A percentile compares a stretch with the other conserved stretches of the same genome.
phyloP scores from a whole-genome alignment of 164 flowering plant genomes.

The Piper longum region DNA sequence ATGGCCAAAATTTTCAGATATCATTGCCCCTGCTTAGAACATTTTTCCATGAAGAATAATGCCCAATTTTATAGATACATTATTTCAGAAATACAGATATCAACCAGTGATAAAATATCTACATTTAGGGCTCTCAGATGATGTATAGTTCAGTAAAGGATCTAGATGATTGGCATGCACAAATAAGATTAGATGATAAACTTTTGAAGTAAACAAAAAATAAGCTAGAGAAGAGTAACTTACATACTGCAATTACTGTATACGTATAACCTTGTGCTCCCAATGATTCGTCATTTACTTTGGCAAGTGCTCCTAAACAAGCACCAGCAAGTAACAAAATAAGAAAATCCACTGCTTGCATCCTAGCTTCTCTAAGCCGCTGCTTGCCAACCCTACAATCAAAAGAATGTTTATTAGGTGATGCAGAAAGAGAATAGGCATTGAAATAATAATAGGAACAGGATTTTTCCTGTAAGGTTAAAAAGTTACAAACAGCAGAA shows the following conservation, averaged over 20 bases:
- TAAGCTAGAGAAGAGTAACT: not conserved
- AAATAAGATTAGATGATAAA: not conserved
- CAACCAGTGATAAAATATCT: too few species aligned
- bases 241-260: constrained; percentile 57
- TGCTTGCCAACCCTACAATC: constrained; percentile 73
- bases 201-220: not conserved
- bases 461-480: not conserved
- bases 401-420: not conserved
- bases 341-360: constrained; percentile 73
- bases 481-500: too few species aligned
- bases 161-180: not conserved
- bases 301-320: constrained; percentile 89
- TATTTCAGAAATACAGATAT: too few species aligned
- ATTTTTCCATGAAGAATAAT: too few species aligned
- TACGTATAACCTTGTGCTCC: constrained; percentile 79
- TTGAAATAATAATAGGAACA: too few species aligned
- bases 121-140: not conserved
- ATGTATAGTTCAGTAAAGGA: not conserved
- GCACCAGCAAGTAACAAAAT: constrained; percentile 86
- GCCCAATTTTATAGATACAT: too few species aligned
- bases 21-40: too few species aligned
- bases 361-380: constrained; percentile 68
- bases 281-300: constrained; percentile 89
- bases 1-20: too few species aligned
- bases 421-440: too few species aligned